phyloP scores from a whole-genome alignment of 1,284 basidiomycete species.

The Pyrrhoderma noxium region DNA sequence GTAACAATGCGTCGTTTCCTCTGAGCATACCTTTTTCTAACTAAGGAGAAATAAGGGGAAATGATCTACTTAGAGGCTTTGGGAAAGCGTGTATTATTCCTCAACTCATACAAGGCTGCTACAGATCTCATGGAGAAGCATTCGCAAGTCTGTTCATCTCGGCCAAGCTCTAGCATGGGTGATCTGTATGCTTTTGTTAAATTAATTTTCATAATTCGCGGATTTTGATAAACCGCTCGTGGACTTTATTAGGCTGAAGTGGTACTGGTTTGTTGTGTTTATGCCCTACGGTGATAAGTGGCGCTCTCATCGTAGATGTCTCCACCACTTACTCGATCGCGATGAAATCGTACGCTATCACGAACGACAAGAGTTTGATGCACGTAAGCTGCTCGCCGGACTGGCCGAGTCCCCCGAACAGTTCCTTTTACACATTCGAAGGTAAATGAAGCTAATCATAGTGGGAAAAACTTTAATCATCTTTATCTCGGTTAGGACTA shows the following conservation, averaged over 20 bases:
- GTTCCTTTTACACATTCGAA: constrained; percentile 1
- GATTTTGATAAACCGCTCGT: constrained; percentile 3
- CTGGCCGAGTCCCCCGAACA: constrained; percentile 2
- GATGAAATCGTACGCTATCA: neutral
- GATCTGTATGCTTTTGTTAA: neutral
- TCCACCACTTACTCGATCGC: constrained; percentile 7
- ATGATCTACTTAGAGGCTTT: constrained; percentile 21
- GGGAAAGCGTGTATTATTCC: constrained; percentile 20
- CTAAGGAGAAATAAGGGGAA: constrained; percentile 13
- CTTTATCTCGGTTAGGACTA: neutral
- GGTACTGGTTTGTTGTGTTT: constrained; percentile 8
- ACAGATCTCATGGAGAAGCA: constrained; percentile 23
- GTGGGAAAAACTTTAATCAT: neutral
- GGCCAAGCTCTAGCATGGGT: constrained; percentile 12
- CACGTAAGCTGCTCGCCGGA: constrained; percentile 8
- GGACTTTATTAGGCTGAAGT: constrained; percentile 9
- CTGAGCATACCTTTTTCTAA: no score
- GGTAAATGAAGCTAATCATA: no score
- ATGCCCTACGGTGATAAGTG: constrained; percentile 15
- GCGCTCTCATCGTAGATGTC: constrained; percentile 10
- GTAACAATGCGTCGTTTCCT: neutral
- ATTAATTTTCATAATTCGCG: neutral
- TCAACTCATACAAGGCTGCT: constrained; percentile 22
- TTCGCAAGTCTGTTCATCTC: constrained; percentile 17
- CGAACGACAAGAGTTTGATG: constrained; percentile 1